These are phyloP conservation scores for Nothophaeocryptopus gaeumannii DNA, from an alignment of 2,329 filamentous ascomycete genomes.

Conservation along the genomic window DNA sequence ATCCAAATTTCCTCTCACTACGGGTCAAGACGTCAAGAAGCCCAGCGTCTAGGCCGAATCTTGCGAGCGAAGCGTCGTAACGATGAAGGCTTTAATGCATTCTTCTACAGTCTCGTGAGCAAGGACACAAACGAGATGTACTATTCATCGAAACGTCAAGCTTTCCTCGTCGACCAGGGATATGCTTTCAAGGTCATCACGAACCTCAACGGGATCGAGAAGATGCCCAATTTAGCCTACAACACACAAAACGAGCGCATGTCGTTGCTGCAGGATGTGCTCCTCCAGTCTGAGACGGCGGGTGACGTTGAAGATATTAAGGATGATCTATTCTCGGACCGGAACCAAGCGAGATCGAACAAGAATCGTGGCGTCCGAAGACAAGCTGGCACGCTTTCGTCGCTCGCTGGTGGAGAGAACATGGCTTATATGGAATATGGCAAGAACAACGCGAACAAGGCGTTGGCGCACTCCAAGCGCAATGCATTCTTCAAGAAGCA, in stretches of 20 bases:
- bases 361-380: constrained; percentile 60
- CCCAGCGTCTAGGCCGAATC: constrained; percentile 88
- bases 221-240: constrained; percentile 77
- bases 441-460: constrained; percentile 43
- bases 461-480: constrained; percentile 41
- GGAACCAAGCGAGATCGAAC: constrained; percentile 42
- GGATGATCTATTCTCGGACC: constrained; percentile 64
- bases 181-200: constrained; percentile 99
- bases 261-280: constrained; percentile 82
- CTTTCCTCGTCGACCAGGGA: constrained; percentile 94
- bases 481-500: constrained; percentile 48
- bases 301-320: constrained; percentile 67
- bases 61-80: constrained; percentile 92
- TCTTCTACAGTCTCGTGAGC: constrained; percentile 95
- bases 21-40: constrained; percentile 93
- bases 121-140: constrained; percentile 99
- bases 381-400: constrained; percentile 79
- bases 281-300: constrained; percentile 79
- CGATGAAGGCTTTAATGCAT: constrained; percentile 97
- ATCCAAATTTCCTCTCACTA: constrained; percentile 98
- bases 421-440: constrained; percentile 73
- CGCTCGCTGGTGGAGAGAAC: constrained; percentile 85
- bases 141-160: constrained; percentile 93
- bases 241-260: constrained; percentile 74
- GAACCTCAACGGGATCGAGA: constrained; percentile 84